Base-by-base conservation (phyloP, 371 early-diverging fungal genomes). In the Rhizopus arrhizus region DNA sequence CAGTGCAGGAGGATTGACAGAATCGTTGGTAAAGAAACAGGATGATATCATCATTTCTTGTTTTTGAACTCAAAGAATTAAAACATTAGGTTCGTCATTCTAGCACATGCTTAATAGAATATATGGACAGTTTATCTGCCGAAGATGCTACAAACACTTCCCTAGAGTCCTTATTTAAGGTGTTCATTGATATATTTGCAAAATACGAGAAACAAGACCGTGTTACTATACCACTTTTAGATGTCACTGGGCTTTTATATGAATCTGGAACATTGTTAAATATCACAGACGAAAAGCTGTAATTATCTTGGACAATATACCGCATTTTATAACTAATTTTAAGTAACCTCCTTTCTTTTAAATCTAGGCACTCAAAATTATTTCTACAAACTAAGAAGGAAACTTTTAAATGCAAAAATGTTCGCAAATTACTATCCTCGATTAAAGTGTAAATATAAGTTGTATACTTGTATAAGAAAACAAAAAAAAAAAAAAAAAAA, bases 1-100 rank as follows among this genome's bases (percentile, higher is more conserved):
- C 16, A 88, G 88, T 69, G 89, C 92, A 11, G 93, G 93, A 50
- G 93, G 93, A 5, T 61, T 92, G 51, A 86, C 91, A 2, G 94
- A 93, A 67, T 85, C 90, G 34, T 65, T 93, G 66, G 92, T 91
- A 72, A 70, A 66, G 16, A 53, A 5, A n/a, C 32, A 7, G 13
- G n/a, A 7, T 3, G n/a, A n/a, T 11, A 7, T 11, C 3, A 11
- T 45, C 46, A 45, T 8, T 45, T 32, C 12, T 58, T 15, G 33
- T 3, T 47, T 42, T 58, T 22, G 47, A 36, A 0, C 32, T 43
- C 12, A 35, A 5, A 5, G 8, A 8, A 11, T 29, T 22, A 12
- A 45, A 31, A 32, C 11, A n/a, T 13, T 53, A 88, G 89, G 86
- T 90, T n/a, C 85, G 91, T 0, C 81, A 85, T 49, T 83, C 91